Conservation (phyloP, 1,284 basidiomycete species). For the Irpex lacteus region DNA sequence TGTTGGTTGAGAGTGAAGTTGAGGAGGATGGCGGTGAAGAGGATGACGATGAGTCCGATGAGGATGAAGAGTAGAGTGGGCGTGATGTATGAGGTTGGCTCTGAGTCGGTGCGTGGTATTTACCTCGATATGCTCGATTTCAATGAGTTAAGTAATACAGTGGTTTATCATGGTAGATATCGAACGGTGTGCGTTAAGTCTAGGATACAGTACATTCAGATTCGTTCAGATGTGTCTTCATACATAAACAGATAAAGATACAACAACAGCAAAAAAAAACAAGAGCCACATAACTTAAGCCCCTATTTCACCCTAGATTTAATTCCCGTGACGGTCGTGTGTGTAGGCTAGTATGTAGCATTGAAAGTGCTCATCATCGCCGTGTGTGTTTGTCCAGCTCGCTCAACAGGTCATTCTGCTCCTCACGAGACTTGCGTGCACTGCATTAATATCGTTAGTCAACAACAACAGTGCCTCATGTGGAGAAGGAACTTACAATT, state of each 20-base stretch:
- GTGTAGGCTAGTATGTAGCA: too few relatives aligned
- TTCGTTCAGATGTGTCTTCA: neutral
- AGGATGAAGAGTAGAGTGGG: neutral
- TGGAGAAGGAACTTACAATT: constrained; percentile 50
- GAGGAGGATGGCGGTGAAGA: neutral
- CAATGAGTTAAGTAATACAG: too few relatives aligned
- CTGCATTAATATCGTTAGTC: constrained; percentile 2
- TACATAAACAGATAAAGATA: neutral
- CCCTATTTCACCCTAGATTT: too few relatives aligned
- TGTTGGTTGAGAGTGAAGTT: neutral
- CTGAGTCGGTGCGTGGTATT: too few relatives aligned
- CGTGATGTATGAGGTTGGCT: neutral
- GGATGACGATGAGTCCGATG: constrained; percentile 5
- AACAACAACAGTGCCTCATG: neutral
- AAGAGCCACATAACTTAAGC: too few relatives aligned
- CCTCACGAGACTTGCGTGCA: constrained; percentile 14
- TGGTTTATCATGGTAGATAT: neutral
- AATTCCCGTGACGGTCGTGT: too few relatives aligned
- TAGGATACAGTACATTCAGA: neutral
- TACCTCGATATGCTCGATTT: too few relatives aligned
- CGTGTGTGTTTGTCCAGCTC: constrained; percentile 11
- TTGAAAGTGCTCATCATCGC: neutral
- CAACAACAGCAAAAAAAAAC: neutral
- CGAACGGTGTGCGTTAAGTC: neutral
- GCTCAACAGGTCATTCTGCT: constrained; percentile 14